A percentile compares a stretch with the other conserved stretches of the same genome.
These are phyloP conservation scores for Scheffersomyces spartinae DNA, from an alignment of 805 yeast genomes.

Conservation along the genomic window DNA sequence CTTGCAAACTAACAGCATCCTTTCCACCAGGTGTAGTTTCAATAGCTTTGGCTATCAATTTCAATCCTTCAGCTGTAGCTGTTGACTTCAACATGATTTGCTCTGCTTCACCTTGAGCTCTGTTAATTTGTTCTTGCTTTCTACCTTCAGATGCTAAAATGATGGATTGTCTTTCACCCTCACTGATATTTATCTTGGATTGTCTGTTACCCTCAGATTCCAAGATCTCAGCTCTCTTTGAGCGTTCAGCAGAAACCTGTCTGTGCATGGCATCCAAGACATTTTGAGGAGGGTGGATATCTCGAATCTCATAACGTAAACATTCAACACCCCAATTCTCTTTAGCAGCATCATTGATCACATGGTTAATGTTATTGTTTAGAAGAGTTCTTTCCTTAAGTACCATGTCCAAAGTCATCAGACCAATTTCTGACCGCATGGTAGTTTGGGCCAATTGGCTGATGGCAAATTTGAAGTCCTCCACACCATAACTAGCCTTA, in stretches of 20 bases:
- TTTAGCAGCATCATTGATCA: constrained; percentile 71
- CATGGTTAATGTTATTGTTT: constrained; percentile 63
- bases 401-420: constrained; percentile 67
- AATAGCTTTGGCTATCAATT: constrained; percentile 55
- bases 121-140: constrained; percentile 49
- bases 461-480: constrained; percentile 77
- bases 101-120: constrained; percentile 66
- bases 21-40: constrained; percentile 55
- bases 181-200: constrained; percentile 71
- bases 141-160: constrained; percentile 70
- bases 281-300: constrained; percentile 77
- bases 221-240: constrained; percentile 77
- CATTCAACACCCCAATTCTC: constrained; percentile 79
- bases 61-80: constrained; percentile 67
- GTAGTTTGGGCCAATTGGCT: constrained; percentile 83
- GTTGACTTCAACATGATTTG: constrained; percentile 52
- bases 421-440: constrained; percentile 84
- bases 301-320: constrained; percentile 76
- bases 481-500: constrained; percentile 81
- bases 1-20: constrained; percentile 67
- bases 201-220: constrained; percentile 81
- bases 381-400: constrained; percentile 64
- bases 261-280: constrained; percentile 88
- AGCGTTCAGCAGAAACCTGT: constrained; percentile 79
- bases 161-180: constrained; percentile 62